These are phyloP conservation scores for Agroathelia rolfsii DNA, from an alignment of 1,284 basidiomycete genomes.

Conservation along the genomic window DNA sequence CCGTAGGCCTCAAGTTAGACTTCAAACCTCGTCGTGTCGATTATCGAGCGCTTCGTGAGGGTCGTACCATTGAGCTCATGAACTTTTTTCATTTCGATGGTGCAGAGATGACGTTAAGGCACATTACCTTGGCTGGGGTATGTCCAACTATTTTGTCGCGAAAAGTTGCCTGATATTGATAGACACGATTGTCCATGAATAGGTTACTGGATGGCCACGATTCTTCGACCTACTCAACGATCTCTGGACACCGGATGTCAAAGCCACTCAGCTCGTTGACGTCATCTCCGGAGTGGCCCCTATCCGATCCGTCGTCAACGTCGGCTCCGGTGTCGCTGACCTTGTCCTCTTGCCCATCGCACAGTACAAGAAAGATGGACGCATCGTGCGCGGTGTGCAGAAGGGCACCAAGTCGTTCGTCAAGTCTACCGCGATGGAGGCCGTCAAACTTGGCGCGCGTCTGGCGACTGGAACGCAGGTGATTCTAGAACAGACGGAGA, in stretches of 20 bases:
- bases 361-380: constrained; percentile 94
- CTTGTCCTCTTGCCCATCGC: constrained; percentile 92
- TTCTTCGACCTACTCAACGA: constrained; percentile 90
- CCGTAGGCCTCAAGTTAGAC: constrained; percentile 87
- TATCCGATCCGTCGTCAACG: constrained; percentile 91
- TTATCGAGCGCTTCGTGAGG: constrained; percentile 85
- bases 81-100: constrained; percentile 99
- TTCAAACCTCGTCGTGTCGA: constrained; percentile 98
- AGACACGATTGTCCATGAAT: constrained; percentile 10
- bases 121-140: constrained; percentile 86
- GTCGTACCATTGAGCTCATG: constrained; percentile 94
- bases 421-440: constrained; percentile 88
- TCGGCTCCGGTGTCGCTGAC: constrained; percentile 93
- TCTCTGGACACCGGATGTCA: constrained; percentile 98
- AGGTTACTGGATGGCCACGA: constrained; percentile 85
- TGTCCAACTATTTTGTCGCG: constrained; percentile 21
- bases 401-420: constrained; percentile 90
- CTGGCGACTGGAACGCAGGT: constrained; percentile 96
- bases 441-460: constrained; percentile 88
- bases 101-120: constrained; percentile 93
- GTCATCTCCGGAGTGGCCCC: constrained; percentile 96
- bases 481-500: constrained; percentile 91
- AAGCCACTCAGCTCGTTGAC: constrained; percentile 94
- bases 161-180: too few species aligned
- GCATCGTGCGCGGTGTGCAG: constrained; percentile 89